A percentile compares a stretch with the other conserved stretches of the same genome.
Evolutionary conservation across 2,329 filamentous ascomycete species (phyloP).

Genomic region (Arthrobotrys conoides): DNA sequence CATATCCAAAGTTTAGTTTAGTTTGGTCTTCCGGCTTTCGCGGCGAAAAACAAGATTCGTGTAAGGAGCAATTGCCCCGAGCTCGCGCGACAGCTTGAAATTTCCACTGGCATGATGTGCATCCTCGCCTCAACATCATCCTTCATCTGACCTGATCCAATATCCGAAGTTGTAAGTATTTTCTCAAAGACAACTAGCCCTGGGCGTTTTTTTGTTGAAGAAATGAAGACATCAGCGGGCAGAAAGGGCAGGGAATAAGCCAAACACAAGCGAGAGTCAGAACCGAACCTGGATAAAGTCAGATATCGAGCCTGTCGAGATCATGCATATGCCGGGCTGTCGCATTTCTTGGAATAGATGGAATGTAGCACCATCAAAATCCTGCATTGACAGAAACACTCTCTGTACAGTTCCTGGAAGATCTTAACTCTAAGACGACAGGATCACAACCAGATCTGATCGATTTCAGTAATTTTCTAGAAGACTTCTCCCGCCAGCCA

Average conservation of each 20-base stretch:
- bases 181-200: neutral
- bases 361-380: slow-evolving; percentile 11
- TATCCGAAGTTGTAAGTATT: neutral
- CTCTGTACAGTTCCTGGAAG: neutral
- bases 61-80: neutral
- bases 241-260: neutral
- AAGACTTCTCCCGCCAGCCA: slow-evolving; percentile 56
- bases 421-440: slow-evolving; percentile 2
- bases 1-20: slow-evolving; percentile 6
- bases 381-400: slow-evolving; percentile 40
- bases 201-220: neutral
- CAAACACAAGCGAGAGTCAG: slow-evolving; percentile 24
- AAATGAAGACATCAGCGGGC: neutral
- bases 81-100: slow-evolving; percentile 9
- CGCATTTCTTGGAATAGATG: neutral
- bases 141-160: neutral
- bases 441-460: neutral
- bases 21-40: neutral
- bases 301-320: neutral
- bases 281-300: slow-evolving; percentile 15
- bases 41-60: neutral
- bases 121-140: neutral
- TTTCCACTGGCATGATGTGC: neutral
- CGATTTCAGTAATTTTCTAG: slow-evolving; percentile 41
- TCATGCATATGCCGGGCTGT: neutral